These are phyloP conservation scores for Iris macrosiphon DNA, from an alignment of 106 monocot species.

Conservation along the genomic window DNA sequence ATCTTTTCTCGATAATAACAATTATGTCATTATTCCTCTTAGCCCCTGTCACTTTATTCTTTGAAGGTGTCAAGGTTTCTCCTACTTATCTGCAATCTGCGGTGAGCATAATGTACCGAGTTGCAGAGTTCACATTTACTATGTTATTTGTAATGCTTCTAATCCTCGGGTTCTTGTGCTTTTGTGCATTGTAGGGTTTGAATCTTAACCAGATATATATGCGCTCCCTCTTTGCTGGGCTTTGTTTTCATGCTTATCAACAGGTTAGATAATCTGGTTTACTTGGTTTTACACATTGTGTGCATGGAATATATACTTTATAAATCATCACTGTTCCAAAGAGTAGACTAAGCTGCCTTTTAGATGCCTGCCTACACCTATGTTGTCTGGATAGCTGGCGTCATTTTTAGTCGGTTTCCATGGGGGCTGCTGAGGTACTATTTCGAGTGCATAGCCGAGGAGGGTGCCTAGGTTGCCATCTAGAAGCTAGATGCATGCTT, in stretches of 20 bases:
- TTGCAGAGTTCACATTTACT: not conserved
- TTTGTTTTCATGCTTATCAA: slow-evolving; percentile 98
- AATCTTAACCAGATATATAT: slow-evolving; percentile 66
- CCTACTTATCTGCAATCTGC: slow-evolving; percentile 68
- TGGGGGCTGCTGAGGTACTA: too few species aligned
- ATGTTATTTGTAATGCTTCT: not conserved
- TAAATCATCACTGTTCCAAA: too few species aligned
- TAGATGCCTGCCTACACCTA: not conserved
- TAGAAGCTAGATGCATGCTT: too few species aligned
- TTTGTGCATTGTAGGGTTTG: slow-evolving; percentile 43
- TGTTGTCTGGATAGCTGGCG: too few species aligned
- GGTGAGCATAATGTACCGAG: slow-evolving; percentile 39
- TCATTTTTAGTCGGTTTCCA: too few species aligned
- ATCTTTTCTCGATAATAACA: slow-evolving; percentile 91
- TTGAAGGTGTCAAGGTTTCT: slow-evolving; percentile 76
- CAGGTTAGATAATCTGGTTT: slow-evolving; percentile 30
- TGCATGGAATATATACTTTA: too few species aligned
- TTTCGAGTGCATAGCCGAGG: too few species aligned
- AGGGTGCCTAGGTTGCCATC: too few species aligned
- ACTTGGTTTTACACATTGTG: not conserved
- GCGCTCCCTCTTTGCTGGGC: slow-evolving; percentile 57
- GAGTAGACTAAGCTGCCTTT: not conserved
- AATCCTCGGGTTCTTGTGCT: not conserved
- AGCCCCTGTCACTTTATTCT: slow-evolving; percentile 40
- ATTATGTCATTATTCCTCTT: slow-evolving; percentile 72